Base-by-base conservation (phyloP, 225 moss, liverwort and hornwort species). In the Neckera pumila region DNA sequence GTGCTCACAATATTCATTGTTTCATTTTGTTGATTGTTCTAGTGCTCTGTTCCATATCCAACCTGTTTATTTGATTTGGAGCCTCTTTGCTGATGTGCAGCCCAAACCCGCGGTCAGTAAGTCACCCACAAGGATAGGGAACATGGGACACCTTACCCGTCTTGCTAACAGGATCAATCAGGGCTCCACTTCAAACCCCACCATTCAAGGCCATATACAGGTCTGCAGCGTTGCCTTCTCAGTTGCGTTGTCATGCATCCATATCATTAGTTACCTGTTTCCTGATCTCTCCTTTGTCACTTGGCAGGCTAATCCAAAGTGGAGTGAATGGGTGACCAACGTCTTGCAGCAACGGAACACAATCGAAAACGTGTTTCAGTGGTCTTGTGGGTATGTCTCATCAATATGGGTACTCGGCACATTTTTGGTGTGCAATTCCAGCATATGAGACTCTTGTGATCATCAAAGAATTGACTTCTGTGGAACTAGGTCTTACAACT, bases 111-210 rank as follows among this genome's bases (percentile, higher is more conserved):
- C 80, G 80, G 80, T 79, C 63, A 95, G 85, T 83, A 97, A 91
- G 93, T 88, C 90, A 47, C 95, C 91, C 38, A 92, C 97, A 89
- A 96, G 95, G 91, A 95, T 98, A 95, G 98, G 98, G 81, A 99
- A 92, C 86, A 96, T 99, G 96, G 99, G 99, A 84, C 99, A 99
- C 65, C 90, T 99, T 5, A 99, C 97, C 40, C 95, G 96, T 65
- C 92, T 99, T 36, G 95, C 97, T 12, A 97, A 97, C 91, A 96
- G 90, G 93, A 93, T 99, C 84, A 90, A 91, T 38, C 95, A 97
- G 92, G 92, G 94, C 28, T 93, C 92, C 22, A 93, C 81, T 73
- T 91, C 92, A 33, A 96, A 92, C 58, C 83, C 92, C 53, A 90
- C 92, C 61, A 93, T 97, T 67, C 93, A 95, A 76, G 90, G 83